Base-by-base conservation (phyloP, 768 basidiomycete species). In the Xanthoconium stramineum region DNA sequence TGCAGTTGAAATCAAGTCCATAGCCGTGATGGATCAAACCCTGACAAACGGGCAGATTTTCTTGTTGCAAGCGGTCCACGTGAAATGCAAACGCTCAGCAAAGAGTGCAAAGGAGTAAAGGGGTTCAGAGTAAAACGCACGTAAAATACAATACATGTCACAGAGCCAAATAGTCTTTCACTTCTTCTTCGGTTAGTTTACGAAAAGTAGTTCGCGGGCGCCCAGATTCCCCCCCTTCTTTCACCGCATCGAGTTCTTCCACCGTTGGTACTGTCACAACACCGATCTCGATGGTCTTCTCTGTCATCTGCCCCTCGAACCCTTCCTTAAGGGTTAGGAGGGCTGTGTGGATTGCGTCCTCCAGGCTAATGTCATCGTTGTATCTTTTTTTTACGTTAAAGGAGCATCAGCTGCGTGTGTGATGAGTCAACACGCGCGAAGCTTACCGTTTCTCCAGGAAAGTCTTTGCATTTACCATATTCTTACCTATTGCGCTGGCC, bases 281-380 rank as follows among this genome's bases (percentile, higher is more conserved):
- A 35, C 97, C 97, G 50, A 99, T 93, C 76, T 99, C 97, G 68
- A 99, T 97, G 45, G 97, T 99, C 79, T 97, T 95, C 76, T 98
- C 97, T 30, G 96, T 98, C 96, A 99, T 98, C 70, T 98, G 92
- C n/a, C 97, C 97, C 74, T 99, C 97, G 66, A 98, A 99, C 5
- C 97, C 95, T 75, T 98, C 97, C 76, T 99, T 98, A 61, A 98
- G 79, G 36, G 97, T 99, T 61, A 99, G 76, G 30, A 99, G 83
- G 35, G 97, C 97, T 13, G 97, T 99, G 74, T 99, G 97, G 62
- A 98, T 98, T 35, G 96, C 97, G 72, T 98, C 97, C 75, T 98
- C 96, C 55, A 98, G 78, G 66, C 94, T 97, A 70, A 99, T 96
- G 69, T 98, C 96, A 75, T 99, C 96, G 75, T 96, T 98, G 76